Evolutionary conservation across 2,329 filamentous ascomycete species (phyloP).

Genomic region (Talaromyces pinophilus): DNA sequence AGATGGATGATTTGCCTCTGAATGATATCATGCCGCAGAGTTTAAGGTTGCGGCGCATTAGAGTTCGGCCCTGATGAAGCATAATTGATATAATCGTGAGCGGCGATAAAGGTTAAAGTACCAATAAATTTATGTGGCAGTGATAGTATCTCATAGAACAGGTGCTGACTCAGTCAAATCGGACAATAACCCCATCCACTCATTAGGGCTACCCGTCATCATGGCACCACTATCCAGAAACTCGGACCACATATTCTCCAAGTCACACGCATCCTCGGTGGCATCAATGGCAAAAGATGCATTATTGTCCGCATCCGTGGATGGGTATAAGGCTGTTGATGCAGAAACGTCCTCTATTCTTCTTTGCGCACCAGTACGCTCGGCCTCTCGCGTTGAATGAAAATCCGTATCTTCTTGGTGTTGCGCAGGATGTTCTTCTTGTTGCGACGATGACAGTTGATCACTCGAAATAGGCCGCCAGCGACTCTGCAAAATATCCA

Average conservation of each 20-base stretch:
- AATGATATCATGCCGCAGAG: conserved; percentile 20
- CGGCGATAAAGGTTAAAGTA: neutral
- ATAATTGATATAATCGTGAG: conserved; percentile 2
- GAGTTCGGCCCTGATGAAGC: neutral
- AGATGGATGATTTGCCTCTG: neutral
- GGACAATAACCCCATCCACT: conserved; percentile 36
- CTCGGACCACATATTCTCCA: conserved; percentile 38
- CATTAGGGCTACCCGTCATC: conserved; percentile 29
- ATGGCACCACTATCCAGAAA: conserved; percentile 33
- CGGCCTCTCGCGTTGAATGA: neutral
- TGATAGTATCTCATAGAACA: neutral
- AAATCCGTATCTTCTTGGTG: neutral
- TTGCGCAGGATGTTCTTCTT: neutral
- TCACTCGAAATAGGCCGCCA: conserved; percentile 27
- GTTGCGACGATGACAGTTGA: neutral
- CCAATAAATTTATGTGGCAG: neutral
- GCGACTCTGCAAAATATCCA: conserved; percentile 38
- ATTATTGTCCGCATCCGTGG: neutral
- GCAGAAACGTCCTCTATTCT: neutral
- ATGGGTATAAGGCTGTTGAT: neutral
- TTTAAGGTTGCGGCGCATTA: conserved; percentile 3
- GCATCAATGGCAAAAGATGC: conserved; percentile 4
- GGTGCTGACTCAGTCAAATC: conserved; percentile 30
- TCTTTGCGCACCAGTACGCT: neutral
- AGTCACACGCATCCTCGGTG: conserved; percentile 20